A percentile compares a stretch with the other conserved stretches of the same genome.
Evolutionary conservation across 2,329 filamentous ascomycete species (phyloP).

Genomic region (Diaporthe aspalathi): DNA sequence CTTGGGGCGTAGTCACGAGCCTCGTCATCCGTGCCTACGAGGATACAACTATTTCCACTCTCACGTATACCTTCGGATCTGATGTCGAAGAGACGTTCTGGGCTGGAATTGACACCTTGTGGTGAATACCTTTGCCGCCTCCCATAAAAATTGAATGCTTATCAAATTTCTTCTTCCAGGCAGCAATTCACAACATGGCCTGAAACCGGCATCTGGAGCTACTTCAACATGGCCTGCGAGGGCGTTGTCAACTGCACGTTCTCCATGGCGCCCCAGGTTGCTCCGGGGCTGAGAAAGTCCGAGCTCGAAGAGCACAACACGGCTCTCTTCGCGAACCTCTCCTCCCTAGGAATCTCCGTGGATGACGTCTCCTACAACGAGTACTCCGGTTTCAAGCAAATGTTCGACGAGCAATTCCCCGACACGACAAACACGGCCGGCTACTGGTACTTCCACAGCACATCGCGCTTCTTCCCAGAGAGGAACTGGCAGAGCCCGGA

Average conservation of each 20-base stretch:
- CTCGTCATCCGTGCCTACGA: constrained; percentile 43
- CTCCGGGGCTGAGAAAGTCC: constrained; percentile 23
- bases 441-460: constrained; percentile 46
- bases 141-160: background rate
- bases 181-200: constrained; percentile 32
- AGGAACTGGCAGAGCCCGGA: constrained; percentile 46
- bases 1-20: constrained; percentile 52
- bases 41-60: constrained; percentile 41
- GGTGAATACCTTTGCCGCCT: background rate
- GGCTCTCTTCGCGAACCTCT: constrained; percentile 59
- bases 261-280: constrained; percentile 38
- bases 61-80: constrained; percentile 49
- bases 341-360: constrained; percentile 47
- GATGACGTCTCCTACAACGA: constrained; percentile 42
- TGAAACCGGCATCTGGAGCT: constrained; percentile 30
- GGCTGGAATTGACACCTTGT: constrained; percentile 43
- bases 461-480: constrained; percentile 50
- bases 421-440: constrained; percentile 51
- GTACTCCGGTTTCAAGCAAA: constrained; percentile 45
- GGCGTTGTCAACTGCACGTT: background rate
- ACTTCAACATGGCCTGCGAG: constrained; percentile 5
- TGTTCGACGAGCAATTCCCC: constrained; percentile 45
- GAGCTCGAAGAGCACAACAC: constrained; percentile 29
- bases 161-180: background rate
- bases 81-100: constrained; percentile 57